Evolutionary conservation across 345 rosid genomes (phyloP).

Genomic region (Gossypium australe): DNA sequence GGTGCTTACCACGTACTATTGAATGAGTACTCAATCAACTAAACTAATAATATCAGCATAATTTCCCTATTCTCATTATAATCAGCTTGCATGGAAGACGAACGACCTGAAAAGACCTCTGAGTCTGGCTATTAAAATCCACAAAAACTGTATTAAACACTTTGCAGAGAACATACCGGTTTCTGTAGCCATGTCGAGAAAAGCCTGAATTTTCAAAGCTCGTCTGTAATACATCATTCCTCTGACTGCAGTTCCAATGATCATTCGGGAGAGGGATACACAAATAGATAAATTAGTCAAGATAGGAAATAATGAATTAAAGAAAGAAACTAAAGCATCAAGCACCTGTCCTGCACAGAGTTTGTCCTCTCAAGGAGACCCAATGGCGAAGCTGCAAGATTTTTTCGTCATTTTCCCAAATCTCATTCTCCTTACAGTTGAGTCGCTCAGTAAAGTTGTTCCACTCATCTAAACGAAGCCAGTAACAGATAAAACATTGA

Average conservation of each 20-base stretch:
- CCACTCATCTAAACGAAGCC: constrained; percentile 74
- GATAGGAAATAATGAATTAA: constrained; percentile 6
- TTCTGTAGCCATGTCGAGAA: constrained; percentile 96
- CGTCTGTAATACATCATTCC: constrained; percentile 99
- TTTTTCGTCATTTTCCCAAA: constrained; percentile 89
- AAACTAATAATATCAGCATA: too few species aligned
- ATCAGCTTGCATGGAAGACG: constrained; percentile 2
- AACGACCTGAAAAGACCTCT: background rate
- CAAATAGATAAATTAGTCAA: background rate
- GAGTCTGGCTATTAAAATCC: background rate
- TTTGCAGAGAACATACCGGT: constrained; percentile 35
- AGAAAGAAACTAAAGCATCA: constrained; percentile 15
- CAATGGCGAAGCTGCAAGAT: constrained; percentile 94
- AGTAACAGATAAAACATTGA: constrained; percentile 5
- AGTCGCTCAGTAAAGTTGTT: constrained; percentile 87
- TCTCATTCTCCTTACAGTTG: constrained; percentile 63
- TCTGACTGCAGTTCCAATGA: constrained; percentile 53
- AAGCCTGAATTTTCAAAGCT: constrained; percentile 96
- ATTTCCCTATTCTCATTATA: background rate
- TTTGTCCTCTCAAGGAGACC: constrained; percentile 97
- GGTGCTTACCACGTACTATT: too few species aligned
- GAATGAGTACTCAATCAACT: too few species aligned
- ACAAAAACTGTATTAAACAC: background rate
- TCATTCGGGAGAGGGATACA: constrained; percentile 8
- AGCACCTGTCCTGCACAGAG: constrained; percentile 85